phyloP scores from a whole-genome alignment of 768 basidiomycete genomes.

The Psilocybe cubensis region DNA sequence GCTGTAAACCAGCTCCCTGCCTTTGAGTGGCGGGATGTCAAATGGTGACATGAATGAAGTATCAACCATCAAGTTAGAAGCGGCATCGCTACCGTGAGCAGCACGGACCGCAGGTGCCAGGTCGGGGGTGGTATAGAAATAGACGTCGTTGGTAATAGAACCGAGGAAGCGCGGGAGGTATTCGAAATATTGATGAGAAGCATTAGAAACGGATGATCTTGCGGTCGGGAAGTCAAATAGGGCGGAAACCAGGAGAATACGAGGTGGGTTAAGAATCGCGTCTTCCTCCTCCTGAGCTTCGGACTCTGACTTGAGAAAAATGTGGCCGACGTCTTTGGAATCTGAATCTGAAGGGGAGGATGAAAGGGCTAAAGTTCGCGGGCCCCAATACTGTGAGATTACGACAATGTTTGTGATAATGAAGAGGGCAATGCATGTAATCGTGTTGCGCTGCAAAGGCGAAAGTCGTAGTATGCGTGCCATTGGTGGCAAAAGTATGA shows the following conservation, averaged over 20 bases:
- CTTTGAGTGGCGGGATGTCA: constrained; percentile 47
- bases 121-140: constrained; percentile 53
- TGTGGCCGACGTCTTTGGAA: not conserved
- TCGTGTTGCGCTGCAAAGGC: constrained; percentile 6
- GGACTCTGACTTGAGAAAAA: not conserved
- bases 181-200: not conserved
- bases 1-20: constrained; percentile 36
- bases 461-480: constrained; percentile 10
- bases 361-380: not conserved
- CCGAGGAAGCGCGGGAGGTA: constrained; percentile 24
- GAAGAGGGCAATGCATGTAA: constrained; percentile 3
- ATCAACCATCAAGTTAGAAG: constrained; percentile 38
- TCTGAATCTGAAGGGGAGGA: constrained; percentile 2
- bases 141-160: constrained; percentile 49
- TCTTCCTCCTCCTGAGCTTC: not conserved
- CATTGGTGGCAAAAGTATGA: not conserved
- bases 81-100: constrained; percentile 25
- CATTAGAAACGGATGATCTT: not conserved
- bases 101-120: constrained; percentile 34
- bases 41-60: constrained; percentile 49
- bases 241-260: constrained; percentile 57
- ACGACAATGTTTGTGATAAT: constrained; percentile 5
- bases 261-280: not conserved
- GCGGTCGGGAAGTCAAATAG: constrained; percentile 45
- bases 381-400: constrained; percentile 4